These are phyloP conservation scores for Suhomyces terraborum DNA, from an alignment of 1,139 yeast species.

Conservation along the genomic window DNA sequence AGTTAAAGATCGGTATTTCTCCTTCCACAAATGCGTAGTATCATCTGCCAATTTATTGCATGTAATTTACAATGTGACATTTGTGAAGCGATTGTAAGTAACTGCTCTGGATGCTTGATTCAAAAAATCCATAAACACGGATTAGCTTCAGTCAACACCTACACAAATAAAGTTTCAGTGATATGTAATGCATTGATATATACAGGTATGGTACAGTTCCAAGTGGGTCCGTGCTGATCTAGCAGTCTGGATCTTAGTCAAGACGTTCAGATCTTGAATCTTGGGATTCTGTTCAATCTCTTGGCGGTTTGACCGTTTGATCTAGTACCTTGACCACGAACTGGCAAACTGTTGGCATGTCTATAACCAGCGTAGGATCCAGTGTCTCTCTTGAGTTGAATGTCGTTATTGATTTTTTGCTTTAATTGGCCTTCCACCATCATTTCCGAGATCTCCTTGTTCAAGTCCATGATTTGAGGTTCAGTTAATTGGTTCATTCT, in stretches of 20 bases:
- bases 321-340: constrained; percentile 91
- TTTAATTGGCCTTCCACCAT: constrained; percentile 85
- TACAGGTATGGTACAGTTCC: constrained; percentile 6
- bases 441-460: constrained; percentile 82
- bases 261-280: constrained; percentile 38
- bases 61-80: no score
- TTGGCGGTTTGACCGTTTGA: constrained; percentile 89
- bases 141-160: not conserved
- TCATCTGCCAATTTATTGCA: no score
- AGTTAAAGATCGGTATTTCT: no score
- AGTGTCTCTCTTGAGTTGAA: constrained; percentile 73
- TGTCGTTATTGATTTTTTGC: constrained; percentile 76
- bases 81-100: no score
- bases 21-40: no score
- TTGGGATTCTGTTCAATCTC: constrained; percentile 75
- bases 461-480: constrained; percentile 80
- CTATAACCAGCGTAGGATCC: constrained; percentile 90
- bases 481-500: constrained; percentile 91
- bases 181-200: constrained; percentile 3
- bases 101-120: no score
- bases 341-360: constrained; percentile 88
- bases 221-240: not conserved
- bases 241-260: not conserved
- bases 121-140: no score
- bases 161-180: not conserved